Base-by-base conservation (phyloP, 768 basidiomycete genomes). In the Boletus rubropictus region DNA sequence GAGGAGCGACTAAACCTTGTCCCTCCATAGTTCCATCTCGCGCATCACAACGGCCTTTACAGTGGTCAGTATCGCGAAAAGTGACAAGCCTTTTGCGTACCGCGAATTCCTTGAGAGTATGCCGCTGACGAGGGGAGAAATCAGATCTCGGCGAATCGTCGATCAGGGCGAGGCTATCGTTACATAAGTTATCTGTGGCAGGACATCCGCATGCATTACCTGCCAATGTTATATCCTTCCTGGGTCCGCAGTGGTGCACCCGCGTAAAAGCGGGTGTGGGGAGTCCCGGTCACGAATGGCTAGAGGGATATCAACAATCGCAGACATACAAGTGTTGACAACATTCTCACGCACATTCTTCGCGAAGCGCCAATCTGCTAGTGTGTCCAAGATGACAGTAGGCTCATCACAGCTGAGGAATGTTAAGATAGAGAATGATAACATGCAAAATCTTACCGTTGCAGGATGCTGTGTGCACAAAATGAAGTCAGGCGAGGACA, bases 81-180 rank as follows among this genome's bases (percentile, higher is more conserved):
- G 4, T 6, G 25, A 9, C 17, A 33, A 12, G 39, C 5, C 1
- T 31, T n/a, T 45, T 24, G 59, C 73, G 33, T 52, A 75, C 71
- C 47, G 94, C 93, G 59, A 96, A 96, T 65, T 96, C 94, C 63
- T 95, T 95, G 52, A 97, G 72, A 3, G 90, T 90, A 70, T 95
- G 88, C 39, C 92, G 72, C 57, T 93, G 89, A 37, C 93, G 74
- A 8, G 93, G 91, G 8, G 84, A 82, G 59, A 94, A 96, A 49
- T 94, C 92, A 17, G 79, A 73, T 39, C 87, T 75, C 2, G 92
- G 89, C 33, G 79, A 72, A 57, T 91, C 88, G 53, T 93, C 90
- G 51, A 93, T 80, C 27, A 97, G 76, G 31, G 89, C 85, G 46
- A 97, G 69, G 41, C 87, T 89, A 55, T 4, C 17, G 32, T 33